Conservation (phyloP, 75 land plant species). For the Sequoia sempervirens region DNA sequence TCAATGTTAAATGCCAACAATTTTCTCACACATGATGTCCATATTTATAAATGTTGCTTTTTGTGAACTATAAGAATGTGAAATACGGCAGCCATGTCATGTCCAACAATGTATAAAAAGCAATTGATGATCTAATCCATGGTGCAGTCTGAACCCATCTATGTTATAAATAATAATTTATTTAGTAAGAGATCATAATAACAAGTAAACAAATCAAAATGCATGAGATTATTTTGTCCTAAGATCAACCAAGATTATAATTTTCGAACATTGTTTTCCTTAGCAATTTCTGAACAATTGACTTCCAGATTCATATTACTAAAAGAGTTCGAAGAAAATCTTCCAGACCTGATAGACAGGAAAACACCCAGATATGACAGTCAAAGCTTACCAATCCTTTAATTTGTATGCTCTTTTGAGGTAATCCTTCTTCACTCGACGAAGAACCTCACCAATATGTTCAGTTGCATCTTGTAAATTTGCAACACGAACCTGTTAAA, state of each 20-base stretch:
- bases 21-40: background rate
- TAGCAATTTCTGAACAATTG: background rate
- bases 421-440: conserved; percentile 87
- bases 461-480: conserved; percentile 95
- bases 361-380: background rate
- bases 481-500: conserved; percentile 74
- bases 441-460: conserved; percentile 88
- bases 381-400: conserved; percentile 60
- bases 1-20: background rate
- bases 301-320: background rate
- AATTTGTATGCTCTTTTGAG: conserved; percentile 90
- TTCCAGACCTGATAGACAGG: background rate
- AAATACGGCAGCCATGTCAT: background rate
- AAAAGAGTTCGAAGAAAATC: background rate
- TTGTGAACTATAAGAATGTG: background rate
- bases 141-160: background rate
- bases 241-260: background rate
- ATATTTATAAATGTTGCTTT: background rate
- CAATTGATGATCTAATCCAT: background rate
- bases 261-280: background rate
- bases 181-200: no score
- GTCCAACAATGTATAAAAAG: background rate
- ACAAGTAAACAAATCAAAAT: no score
- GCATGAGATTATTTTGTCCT: background rate
- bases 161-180: no score